Conservation (phyloP, 768 basidiomycete genomes). For the Crucibulum laeve region DNA sequence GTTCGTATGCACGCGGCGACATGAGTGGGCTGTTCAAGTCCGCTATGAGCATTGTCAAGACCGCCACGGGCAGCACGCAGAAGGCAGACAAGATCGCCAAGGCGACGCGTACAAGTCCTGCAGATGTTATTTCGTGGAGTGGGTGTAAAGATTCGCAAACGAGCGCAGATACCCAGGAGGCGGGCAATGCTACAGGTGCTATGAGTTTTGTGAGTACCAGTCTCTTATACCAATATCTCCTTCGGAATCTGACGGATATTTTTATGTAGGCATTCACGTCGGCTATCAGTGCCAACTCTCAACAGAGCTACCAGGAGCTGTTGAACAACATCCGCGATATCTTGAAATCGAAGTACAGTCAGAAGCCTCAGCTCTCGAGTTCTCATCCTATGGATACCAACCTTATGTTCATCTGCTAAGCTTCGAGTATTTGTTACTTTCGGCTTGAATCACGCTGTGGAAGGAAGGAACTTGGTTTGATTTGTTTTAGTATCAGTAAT, state of each 20-base stretch:
- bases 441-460: no score
- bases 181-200: conserved; percentile 66
- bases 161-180: conserved; percentile 72
- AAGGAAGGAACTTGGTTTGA: no score
- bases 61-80: conserved; percentile 58
- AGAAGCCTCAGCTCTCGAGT: conserved; percentile 34
- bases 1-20: conserved; percentile 76
- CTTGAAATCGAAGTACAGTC: conserved; percentile 33
- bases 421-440: no score
- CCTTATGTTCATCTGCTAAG: conserved; percentile 1
- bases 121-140: conserved; percentile 88
- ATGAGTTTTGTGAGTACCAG: conserved; percentile 65
- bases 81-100: conserved; percentile 61
- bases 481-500: no score
- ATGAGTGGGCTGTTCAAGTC: conserved; percentile 73
- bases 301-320: conserved; percentile 40
- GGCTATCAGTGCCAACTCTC: conserved; percentile 16
- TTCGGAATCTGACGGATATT: background rate
- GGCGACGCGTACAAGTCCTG: conserved; percentile 69
- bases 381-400: conserved; percentile 24
- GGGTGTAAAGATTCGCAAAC: conserved; percentile 80
- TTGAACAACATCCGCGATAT: conserved; percentile 35
- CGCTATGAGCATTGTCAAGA: conserved; percentile 70
- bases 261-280: conserved; percentile 27
- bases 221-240: conserved; percentile 2